A percentile compares a stretch with the other conserved stretches of the same genome.
Evolutionary conservation across 176 grass and related monocot genomes (phyloP).

Genomic region (Aegilops umbellulata): DNA sequence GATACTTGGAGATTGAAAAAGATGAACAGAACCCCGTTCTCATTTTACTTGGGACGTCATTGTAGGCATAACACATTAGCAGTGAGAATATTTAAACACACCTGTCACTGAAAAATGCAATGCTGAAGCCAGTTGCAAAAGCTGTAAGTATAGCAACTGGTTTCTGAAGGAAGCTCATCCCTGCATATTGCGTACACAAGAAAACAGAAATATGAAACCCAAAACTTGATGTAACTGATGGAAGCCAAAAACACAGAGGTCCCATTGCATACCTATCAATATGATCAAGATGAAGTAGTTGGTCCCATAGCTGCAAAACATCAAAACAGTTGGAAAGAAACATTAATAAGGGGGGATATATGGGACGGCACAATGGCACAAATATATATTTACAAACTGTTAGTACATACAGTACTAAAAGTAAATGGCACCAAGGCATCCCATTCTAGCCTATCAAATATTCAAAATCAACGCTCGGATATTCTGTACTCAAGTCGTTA

Average conservation of each 20-base stretch:
- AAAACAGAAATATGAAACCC: neutral
- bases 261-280: constrained; percentile 60
- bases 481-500: no score
- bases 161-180: constrained; percentile 75
- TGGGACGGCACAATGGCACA: no score
- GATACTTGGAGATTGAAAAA: no score
- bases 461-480: no score
- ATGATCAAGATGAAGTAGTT: constrained; percentile 79
- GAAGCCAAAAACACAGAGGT: neutral
- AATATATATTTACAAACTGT: no score
- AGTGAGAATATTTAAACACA: neutral
- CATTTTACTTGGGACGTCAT: neutral
- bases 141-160: constrained; percentile 83
- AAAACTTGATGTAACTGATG: neutral
- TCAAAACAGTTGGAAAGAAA: neutral
- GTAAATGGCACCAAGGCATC: no score
- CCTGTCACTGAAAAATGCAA: constrained; percentile 92
- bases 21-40: neutral
- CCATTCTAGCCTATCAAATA: no score
- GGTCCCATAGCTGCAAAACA: constrained; percentile 73
- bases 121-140: constrained; percentile 72
- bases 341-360: neutral
- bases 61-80: no score
- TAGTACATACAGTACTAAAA: no score
- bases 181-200: constrained; percentile 30